Conservation (phyloP, 352 stramenopile genomes). For the Blastocystis sp. region DNA sequence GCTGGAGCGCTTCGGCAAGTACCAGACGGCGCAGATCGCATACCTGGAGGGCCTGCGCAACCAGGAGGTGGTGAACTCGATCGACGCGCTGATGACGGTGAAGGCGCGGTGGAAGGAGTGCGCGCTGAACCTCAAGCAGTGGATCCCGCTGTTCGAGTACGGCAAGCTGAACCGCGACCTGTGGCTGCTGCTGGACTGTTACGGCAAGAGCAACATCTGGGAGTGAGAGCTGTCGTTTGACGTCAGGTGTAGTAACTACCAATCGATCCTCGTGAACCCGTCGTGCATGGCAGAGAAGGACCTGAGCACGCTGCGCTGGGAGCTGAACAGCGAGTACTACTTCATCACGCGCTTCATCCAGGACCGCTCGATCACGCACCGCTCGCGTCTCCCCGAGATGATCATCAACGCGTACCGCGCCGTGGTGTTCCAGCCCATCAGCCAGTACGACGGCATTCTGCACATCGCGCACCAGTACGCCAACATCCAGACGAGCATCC, state of each 20-base stretch:
- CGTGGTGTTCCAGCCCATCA: neutral
- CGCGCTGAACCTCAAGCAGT: constrained; percentile 21
- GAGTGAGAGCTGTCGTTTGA: neutral
- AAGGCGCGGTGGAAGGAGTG: constrained; percentile 65
- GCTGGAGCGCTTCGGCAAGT: constrained; percentile 33
- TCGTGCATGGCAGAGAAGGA: neutral
- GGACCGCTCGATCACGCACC: neutral
- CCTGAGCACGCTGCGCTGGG: neutral
- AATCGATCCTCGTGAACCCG: neutral
- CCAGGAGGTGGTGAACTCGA: constrained; percentile 6
- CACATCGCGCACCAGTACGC: neutral
- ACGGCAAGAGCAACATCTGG: constrained; percentile 17
- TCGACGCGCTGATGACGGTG: constrained; percentile 28
- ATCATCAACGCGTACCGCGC: neutral
- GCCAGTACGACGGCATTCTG: constrained; percentile 13
- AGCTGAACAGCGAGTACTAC: neutral
- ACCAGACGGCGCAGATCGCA: constrained; percentile 22
- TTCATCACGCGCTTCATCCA: neutral
- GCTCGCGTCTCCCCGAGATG: neutral
- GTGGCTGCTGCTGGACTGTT: constrained; percentile 29
- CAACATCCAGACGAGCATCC: neutral
- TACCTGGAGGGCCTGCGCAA: constrained; percentile 55
- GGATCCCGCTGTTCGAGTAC: neutral
- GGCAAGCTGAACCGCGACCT: constrained; percentile 1
- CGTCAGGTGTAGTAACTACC: neutral